These are phyloP conservation scores for Hypomontagnella submonticulosa DNA, from an alignment of 495 filamentous ascomycete species.

Conservation along the genomic window DNA sequence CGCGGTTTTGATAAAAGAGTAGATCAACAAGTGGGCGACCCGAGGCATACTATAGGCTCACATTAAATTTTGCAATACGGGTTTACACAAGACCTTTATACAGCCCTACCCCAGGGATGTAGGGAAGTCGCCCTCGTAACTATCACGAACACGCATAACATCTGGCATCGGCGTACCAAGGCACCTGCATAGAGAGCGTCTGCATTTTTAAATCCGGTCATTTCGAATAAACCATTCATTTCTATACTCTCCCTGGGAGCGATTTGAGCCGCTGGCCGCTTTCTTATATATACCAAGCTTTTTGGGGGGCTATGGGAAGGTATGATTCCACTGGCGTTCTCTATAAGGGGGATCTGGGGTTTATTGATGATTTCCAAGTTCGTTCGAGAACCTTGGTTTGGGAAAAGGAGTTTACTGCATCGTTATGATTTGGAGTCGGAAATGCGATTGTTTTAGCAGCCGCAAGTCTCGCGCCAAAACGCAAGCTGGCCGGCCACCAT, in stretches of 20 bases:
- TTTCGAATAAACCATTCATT: slow-evolving; percentile 23
- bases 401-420: slow-evolving; percentile 14
- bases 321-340: slow-evolving; percentile 25
- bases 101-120: slow-evolving; percentile 12
- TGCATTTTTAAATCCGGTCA: slow-evolving; percentile 23
- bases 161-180: slow-evolving; percentile 28
- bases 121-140: slow-evolving; percentile 7
- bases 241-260: slow-evolving; percentile 21
- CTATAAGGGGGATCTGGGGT: neutral
- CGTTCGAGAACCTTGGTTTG: neutral
- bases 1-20: slow-evolving; percentile 9
- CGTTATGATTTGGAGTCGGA: slow-evolving; percentile 4
- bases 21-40: slow-evolving; percentile 17
- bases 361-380: slow-evolving; percentile 14
- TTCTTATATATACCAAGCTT: slow-evolving; percentile 28
- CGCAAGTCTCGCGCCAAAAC: slow-evolving; percentile 33
- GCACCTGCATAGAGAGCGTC: slow-evolving; percentile 34
- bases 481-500: slow-evolving; percentile 24
- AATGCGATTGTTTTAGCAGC: slow-evolving; percentile 8
- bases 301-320: slow-evolving; percentile 19
- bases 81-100: slow-evolving; percentile 7
- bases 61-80: slow-evolving; percentile 1
- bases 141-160: slow-evolving; percentile 20
- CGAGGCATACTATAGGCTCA: slow-evolving; percentile 5
- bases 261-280: slow-evolving; percentile 24